Evolutionary conservation across 805 yeast species (phyloP).

Genomic region (Saccharomycopsis malanga): DNA sequence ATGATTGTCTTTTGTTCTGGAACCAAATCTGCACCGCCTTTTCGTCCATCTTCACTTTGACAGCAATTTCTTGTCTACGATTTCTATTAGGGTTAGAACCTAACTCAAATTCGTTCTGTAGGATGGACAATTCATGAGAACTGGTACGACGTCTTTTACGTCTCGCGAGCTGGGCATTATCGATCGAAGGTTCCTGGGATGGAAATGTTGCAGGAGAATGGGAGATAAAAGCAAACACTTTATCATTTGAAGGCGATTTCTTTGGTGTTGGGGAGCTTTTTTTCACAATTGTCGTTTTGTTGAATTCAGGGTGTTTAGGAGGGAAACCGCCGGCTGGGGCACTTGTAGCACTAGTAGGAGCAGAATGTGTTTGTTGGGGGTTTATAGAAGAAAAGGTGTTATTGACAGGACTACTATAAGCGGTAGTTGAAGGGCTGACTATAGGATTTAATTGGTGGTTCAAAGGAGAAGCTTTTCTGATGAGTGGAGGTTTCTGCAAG

Average conservation of each 20-base stretch:
- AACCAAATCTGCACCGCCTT: conserved; percentile 98
- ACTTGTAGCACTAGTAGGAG: background rate
- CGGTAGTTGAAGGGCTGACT: background rate
- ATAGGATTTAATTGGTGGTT: background rate
- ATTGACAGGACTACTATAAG: background rate
- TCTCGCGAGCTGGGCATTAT: conserved; percentile 87
- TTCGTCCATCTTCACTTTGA: conserved; percentile 85
- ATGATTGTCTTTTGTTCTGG: conserved; percentile 85
- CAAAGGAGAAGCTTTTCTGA: conserved; percentile 1
- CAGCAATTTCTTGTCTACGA: conserved; percentile 72
- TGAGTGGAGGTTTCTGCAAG: background rate
- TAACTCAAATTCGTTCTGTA: conserved; percentile 68
- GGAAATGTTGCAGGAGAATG: conserved; percentile 90
- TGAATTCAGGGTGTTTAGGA: background rate
- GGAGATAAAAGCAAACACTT: conserved; percentile 73
- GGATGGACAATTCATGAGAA: conserved; percentile 72
- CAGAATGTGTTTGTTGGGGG: background rate
- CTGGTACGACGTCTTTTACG: conserved; percentile 94
- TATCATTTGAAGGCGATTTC: conserved; percentile 6
- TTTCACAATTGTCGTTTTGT: background rate
- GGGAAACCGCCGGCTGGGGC: background rate
- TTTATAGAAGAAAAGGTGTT: background rate
- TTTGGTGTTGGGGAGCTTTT: background rate
- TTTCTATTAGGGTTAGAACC: conserved; percentile 79
- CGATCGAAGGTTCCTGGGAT: conserved; percentile 72